A percentile compares a stretch with the other conserved stretches of the same genome.
These are phyloP conservation scores for Penicillium sp. DNA, from an alignment of 2,329 filamentous ascomycete genomes.

Conservation along the genomic window DNA sequence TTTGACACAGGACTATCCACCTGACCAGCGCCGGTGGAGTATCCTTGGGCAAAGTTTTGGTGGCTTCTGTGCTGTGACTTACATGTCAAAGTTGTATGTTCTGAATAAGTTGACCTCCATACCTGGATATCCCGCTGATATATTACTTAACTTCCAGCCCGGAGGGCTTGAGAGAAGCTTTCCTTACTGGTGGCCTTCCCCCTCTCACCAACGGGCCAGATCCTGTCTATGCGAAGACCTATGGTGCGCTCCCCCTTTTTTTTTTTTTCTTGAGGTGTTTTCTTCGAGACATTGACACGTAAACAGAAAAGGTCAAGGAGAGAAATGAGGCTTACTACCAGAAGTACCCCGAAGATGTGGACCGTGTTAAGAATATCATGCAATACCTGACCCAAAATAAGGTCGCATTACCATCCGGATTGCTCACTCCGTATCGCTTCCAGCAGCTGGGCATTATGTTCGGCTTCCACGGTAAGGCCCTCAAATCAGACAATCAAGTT, in stretches of 20 bases:
- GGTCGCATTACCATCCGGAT: conserved; percentile 66
- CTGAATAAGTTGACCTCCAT: neutral
- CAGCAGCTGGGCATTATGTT: conserved; percentile 75
- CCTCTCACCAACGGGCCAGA: conserved; percentile 70
- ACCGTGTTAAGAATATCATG: conserved; percentile 64
- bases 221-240: conserved; percentile 71
- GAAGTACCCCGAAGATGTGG: conserved; percentile 80
- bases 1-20: conserved; percentile 67
- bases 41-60: conserved; percentile 90
- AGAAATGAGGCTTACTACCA: conserved; percentile 76
- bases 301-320: conserved; percentile 58
- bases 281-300: conserved; percentile 11
- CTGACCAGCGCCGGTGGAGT: conserved; percentile 73
- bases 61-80: conserved; percentile 79
- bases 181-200: conserved; percentile 79
- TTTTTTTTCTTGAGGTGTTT: neutral
- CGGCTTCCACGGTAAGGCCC: conserved; percentile 63
- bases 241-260: conserved; percentile 38
- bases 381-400: conserved; percentile 61
- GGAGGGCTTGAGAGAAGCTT: conserved; percentile 74
- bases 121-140: neutral
- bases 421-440: conserved; percentile 69
- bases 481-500: neutral
- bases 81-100: conserved; percentile 70
- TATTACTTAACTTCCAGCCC: conserved; percentile 46